phyloP scores from a whole-genome alignment of 2,329 filamentous ascomycete genomes.

The Penicillium sp. region DNA sequence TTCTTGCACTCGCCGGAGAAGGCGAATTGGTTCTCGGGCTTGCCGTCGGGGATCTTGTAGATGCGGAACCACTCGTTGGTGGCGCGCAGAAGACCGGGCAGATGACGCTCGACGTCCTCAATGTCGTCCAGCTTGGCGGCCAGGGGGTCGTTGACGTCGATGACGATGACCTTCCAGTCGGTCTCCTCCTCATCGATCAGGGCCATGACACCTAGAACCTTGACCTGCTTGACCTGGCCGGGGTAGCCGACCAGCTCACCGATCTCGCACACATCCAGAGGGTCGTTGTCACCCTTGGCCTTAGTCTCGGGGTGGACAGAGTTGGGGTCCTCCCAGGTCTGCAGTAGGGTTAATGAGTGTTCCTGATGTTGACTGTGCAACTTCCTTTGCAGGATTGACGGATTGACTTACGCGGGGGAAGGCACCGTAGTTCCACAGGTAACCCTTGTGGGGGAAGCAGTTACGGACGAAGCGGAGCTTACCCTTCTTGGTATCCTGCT shows the following conservation, averaged over 20 bases:
- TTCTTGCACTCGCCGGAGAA: slow-evolving; percentile 99
- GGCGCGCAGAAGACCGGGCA: slow-evolving; percentile 92
- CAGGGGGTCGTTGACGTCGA: slow-evolving; percentile 96
- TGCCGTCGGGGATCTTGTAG: slow-evolving; percentile 99
- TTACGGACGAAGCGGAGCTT: slow-evolving; percentile 99
- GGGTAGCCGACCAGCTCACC: slow-evolving; percentile 95
- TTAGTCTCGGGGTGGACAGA: slow-evolving; percentile 96
- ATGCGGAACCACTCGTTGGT: slow-evolving; percentile 99
- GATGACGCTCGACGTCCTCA: slow-evolving; percentile 97
- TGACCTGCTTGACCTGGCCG: slow-evolving; percentile 99
- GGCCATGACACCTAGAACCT: slow-evolving; percentile 99
- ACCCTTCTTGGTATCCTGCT: slow-evolving; percentile 99
- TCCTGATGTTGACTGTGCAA: neutral
- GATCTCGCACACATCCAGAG: slow-evolving; percentile 98
- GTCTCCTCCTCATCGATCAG: slow-evolving; percentile 99
- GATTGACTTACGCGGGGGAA: slow-evolving; percentile 81
- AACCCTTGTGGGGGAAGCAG: slow-evolving; percentile 99
- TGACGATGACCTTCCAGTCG: slow-evolving; percentile 99
- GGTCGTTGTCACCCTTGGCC: slow-evolving; percentile 99
- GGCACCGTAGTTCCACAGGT: slow-evolving; percentile 99
- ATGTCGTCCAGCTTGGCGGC: slow-evolving; percentile 97
- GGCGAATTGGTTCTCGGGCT: slow-evolving; percentile 99
- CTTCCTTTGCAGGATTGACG: too few relatives aligned
- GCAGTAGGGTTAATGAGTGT: neutral
- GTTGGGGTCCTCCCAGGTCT: slow-evolving; percentile 99